Conservation (phyloP, 495 filamentous ascomycete genomes). For the Gamarada debralockiae region DNA sequence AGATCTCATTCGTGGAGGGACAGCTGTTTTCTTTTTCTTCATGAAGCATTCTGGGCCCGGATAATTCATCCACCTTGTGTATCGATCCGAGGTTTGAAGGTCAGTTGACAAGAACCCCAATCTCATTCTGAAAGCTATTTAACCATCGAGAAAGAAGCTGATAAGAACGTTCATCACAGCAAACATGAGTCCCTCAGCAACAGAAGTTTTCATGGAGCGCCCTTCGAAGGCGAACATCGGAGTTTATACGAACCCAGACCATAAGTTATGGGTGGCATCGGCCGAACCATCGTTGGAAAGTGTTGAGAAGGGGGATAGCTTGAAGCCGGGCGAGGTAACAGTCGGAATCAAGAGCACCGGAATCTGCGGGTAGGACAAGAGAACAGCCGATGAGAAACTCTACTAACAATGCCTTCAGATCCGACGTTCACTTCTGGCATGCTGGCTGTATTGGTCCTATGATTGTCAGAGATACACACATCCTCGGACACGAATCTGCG, state of each 20-base stretch:
- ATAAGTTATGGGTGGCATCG: conserved; percentile 86
- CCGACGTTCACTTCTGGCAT: conserved; percentile 96
- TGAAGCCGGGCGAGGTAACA: conserved; percentile 80
- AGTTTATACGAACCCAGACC: conserved; percentile 88
- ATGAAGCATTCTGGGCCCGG: background rate
- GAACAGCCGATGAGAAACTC: background rate
- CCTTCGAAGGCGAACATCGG: conserved; percentile 78
- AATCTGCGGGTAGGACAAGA: conserved; percentile 76
- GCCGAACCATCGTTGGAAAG: conserved; percentile 71
- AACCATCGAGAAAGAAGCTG: background rate
- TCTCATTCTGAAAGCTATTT: background rate
- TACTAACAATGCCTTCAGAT: conserved; percentile 43
- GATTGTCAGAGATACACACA: conserved; percentile 82
- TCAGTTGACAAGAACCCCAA: background rate
- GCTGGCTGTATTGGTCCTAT: conserved; percentile 90
- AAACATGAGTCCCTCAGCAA: conserved; percentile 23
- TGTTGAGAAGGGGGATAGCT: conserved; percentile 61
- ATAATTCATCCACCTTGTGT: too few species aligned
- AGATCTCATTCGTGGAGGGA: background rate
- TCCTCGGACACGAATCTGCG: conserved; percentile 90
- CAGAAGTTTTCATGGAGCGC: conserved; percentile 16
- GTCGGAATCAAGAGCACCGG: conserved; percentile 84
- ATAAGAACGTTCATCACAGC: background rate
- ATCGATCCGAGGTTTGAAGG: background rate
- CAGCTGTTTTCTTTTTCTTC: background rate